Evolutionary conservation across 2,329 filamentous ascomycete genomes (phyloP).

Genomic region (Polytolypa hystricis): DNA sequence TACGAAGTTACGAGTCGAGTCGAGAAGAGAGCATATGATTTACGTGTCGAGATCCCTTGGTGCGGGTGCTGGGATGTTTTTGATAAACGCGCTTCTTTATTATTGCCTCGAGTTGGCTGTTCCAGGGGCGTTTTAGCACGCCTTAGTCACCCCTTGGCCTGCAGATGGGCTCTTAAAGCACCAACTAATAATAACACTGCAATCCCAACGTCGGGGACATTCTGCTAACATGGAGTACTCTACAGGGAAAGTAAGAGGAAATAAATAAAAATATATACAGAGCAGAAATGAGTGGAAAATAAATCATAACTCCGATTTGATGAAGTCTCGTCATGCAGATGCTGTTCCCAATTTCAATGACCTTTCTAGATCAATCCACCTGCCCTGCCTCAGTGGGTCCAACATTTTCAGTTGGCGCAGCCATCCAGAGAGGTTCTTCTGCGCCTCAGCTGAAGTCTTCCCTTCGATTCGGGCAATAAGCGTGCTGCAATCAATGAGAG

Average conservation of each 20-base stretch:
- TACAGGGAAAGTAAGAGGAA: background rate
- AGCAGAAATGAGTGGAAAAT: too few relatives aligned
- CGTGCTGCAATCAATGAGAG: constrained; percentile 63
- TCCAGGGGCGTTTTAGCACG: too few relatives aligned
- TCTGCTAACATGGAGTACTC: too few relatives aligned
- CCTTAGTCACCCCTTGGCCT: too few relatives aligned
- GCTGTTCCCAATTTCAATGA: constrained; percentile 26
- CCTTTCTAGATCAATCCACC: constrained; percentile 62
- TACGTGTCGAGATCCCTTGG: too few relatives aligned
- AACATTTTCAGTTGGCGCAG: constrained; percentile 54
- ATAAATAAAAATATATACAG: background rate
- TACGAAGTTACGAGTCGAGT: too few relatives aligned
- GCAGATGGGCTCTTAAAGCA: too few relatives aligned
- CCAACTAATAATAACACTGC: background rate
- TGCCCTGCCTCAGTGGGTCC: constrained; percentile 61
- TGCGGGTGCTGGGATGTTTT: too few relatives aligned
- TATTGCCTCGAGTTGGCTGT: too few relatives aligned
- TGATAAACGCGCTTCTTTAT: too few relatives aligned
- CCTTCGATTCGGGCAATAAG: constrained; percentile 43
- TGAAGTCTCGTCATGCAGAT: too few relatives aligned
- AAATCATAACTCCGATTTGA: constrained; percentile 8
- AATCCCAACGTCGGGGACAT: background rate
- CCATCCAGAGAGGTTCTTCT: constrained; percentile 44
- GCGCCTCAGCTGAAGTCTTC: constrained; percentile 33
- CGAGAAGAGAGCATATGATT: too few relatives aligned